These are phyloP conservation scores for Tulasnella sp. DNA, from an alignment of 768 basidiomycete species.

Conservation along the genomic window DNA sequence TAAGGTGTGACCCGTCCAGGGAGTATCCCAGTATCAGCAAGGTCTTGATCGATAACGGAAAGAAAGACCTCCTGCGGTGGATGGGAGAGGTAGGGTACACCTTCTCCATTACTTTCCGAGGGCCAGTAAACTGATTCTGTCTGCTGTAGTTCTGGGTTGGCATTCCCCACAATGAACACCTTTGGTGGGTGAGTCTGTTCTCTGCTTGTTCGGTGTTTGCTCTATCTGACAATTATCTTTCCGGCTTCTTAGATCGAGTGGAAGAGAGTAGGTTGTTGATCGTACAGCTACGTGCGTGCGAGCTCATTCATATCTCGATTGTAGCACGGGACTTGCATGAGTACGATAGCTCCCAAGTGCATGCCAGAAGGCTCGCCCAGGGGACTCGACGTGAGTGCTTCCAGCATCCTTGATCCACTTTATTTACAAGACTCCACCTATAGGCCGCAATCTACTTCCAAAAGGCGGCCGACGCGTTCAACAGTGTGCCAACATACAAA, in stretches of 20 bases:
- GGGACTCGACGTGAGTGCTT: constrained; percentile 12
- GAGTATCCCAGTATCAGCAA: constrained; percentile 40
- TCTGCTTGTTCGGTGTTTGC: background rate
- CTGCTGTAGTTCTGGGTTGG: constrained; percentile 26
- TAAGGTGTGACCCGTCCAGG: constrained; percentile 41
- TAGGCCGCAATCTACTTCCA: constrained; percentile 22
- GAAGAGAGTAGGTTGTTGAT: constrained; percentile 25
- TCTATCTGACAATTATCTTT: background rate
- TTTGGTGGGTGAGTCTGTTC: constrained; percentile 38
- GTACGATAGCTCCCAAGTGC: constrained; percentile 13
- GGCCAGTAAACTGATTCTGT: background rate
- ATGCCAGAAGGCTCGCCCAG: background rate
- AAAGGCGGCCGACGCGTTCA: background rate
- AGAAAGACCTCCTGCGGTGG: constrained; percentile 37
- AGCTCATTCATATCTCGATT: background rate
- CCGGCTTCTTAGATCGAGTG: constrained; percentile 40
- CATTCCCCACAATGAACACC: constrained; percentile 40
- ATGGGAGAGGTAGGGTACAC: constrained; percentile 37
- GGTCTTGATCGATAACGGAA: constrained; percentile 37
- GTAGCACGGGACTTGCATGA: constrained; percentile 26
- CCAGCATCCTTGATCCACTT: no score
- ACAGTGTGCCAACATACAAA: background rate
- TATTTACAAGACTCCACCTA: background rate
- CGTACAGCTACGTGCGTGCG: background rate
- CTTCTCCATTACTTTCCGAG: background rate